Evolutionary conservation across 768 basidiomycete genomes (phyloP), one percentile per base, ranked within the genome.

Genomic region (Paxillus ammoniavirescens): DNA sequence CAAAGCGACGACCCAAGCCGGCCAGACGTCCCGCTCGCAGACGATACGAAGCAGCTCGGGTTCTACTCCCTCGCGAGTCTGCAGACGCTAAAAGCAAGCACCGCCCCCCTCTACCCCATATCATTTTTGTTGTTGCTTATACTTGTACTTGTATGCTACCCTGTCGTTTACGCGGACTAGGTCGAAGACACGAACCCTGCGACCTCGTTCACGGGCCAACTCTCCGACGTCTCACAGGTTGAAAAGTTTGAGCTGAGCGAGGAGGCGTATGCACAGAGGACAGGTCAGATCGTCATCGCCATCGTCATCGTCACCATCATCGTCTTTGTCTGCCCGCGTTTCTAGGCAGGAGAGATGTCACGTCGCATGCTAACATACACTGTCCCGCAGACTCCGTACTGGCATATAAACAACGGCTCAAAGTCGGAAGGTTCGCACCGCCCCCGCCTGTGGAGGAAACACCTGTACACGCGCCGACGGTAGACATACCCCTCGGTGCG

Each of bases 231-330:
- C 1, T 85, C 86, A 0, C 83, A 87, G 70, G 93, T 97, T 2
- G 86, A 97, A 26, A 97, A 98, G 68, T 98, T 93, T 59, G 96
- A 97, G 75, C 70, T 98, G 47, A 86, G 84, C 8, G 79, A 84
- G 4, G 83, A 83, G 4, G 91, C 87, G 52, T 98, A 98, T 64
- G 91, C 85, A 21, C 73, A 82, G 63, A 74, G 94, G 61, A 75
- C 81, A 73, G 94, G 95, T 93, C 57, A 40, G 17, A 4, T 44
- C 13, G 10, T 31, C 26, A 21, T 21, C 21, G 21, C 21, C 21
- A 21, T 21, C n/a, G n/a, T n/a, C 21, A 21, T 21, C 21, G 21
- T 21, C 21, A 3, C 3, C 21, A 21, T 21, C 21, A 21, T 3
- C 21, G 21, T 21, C 21, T 21, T 21, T 3, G 21, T 3, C 26